Evolutionary conservation across 495 filamentous ascomycete species (phyloP).

Genomic region (Parachaetomium inaequale): DNA sequence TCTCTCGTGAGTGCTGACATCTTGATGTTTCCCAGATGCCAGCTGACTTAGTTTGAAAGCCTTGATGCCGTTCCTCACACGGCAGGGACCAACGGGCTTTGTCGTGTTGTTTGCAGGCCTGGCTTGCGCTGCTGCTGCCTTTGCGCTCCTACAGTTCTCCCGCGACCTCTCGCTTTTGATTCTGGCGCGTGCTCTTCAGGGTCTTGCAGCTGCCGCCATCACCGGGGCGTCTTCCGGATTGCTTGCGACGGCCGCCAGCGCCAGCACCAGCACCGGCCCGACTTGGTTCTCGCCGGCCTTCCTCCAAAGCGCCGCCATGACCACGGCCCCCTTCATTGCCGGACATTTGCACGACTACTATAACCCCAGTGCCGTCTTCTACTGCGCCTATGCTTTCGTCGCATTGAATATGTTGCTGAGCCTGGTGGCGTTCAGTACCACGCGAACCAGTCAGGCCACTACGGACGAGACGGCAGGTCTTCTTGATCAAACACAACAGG

Average conservation of each 20-base stretch:
- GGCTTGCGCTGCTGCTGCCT: slow-evolving; percentile 18
- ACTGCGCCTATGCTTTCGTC: slow-evolving; percentile 25
- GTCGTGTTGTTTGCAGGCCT: slow-evolving; percentile 23
- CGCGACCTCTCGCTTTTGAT: slow-evolving; percentile 19
- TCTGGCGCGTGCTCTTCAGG: slow-evolving; percentile 28
- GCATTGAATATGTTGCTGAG: slow-evolving; percentile 15
- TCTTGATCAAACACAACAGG: neutral
- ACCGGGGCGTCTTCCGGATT: slow-evolving; percentile 24
- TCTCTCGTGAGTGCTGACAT: slow-evolving; percentile 26
- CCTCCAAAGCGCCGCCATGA: slow-evolving; percentile 27
- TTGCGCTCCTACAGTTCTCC: slow-evolving; percentile 26
- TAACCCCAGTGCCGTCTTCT: slow-evolving; percentile 23
- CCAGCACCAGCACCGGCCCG: neutral
- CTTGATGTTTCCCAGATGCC: neutral
- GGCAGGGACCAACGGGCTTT: slow-evolving; percentile 13
- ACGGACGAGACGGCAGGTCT: neutral
- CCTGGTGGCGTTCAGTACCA: slow-evolving; percentile 11
- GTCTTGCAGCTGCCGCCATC: slow-evolving; percentile 23
- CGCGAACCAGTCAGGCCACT: neutral
- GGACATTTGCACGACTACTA: slow-evolving; percentile 23
- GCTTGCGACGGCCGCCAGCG: slow-evolving; percentile 4
- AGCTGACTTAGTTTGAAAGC: slow-evolving; percentile 17
- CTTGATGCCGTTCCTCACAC: slow-evolving; percentile 25
- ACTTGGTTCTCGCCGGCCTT: slow-evolving; percentile 21
- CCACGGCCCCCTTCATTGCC: slow-evolving; percentile 18